phyloP scores from a whole-genome alignment of 2,329 filamentous ascomycete genomes.

The Arachnopeziza araneosa region DNA sequence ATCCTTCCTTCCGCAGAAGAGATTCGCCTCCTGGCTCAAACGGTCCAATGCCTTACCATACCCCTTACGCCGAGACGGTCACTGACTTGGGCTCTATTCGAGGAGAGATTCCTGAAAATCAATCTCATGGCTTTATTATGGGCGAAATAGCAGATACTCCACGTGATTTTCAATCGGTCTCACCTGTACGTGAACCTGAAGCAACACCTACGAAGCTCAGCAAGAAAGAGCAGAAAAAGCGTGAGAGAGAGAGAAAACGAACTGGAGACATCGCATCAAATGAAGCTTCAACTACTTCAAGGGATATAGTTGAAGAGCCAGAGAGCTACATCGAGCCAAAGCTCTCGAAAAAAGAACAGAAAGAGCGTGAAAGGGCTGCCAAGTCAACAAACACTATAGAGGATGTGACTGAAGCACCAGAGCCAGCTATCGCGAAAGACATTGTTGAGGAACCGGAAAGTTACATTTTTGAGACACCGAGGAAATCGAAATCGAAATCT shows the following conservation, averaged over 20 bases:
- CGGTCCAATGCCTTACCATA: conserved; percentile 41
- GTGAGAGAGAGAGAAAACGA: conserved; percentile 35
- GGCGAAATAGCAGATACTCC: conserved; percentile 42
- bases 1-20: conserved; percentile 57
- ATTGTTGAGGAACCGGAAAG: conserved; percentile 27
- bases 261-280: conserved; percentile 16
- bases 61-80: conserved; percentile 45
- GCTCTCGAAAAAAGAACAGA: conserved; percentile 45
- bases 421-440: conserved; percentile 13
- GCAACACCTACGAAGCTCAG: conserved; percentile 27
- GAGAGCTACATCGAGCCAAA: conserved; percentile 30
- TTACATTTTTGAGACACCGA: conserved; percentile 23
- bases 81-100: conserved; percentile 34
- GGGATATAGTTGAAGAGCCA: conserved; percentile 22
- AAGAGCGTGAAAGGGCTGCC: conserved; percentile 40
- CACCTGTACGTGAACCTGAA: conserved; percentile 31
- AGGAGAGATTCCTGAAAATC: neutral
- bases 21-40: conserved; percentile 58
- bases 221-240: conserved; percentile 39
- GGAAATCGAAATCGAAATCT: conserved; percentile 30
- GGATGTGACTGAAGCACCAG: conserved; percentile 9
- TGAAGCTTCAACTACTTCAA: conserved; percentile 11
- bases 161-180: conserved; percentile 31
- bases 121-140: conserved; percentile 38
- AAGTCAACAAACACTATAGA: neutral